A percentile compares a stretch with the other conserved stretches of the same genome.
Conservation (phyloP, 192 early-diverging fungal species). For the Coemansia sp. region DNA sequence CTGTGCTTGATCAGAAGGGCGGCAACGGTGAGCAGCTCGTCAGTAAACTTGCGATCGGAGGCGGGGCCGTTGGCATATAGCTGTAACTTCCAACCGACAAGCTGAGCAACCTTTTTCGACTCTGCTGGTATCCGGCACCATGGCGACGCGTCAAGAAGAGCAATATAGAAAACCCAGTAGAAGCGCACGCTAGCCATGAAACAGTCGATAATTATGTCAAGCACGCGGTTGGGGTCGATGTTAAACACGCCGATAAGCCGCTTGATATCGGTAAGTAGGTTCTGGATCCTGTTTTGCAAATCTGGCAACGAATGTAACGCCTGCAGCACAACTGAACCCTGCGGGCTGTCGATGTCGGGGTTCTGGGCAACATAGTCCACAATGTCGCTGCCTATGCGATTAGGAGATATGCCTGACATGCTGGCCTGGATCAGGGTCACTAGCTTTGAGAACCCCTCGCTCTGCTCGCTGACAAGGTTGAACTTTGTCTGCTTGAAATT, state of each 20-base stretch:
- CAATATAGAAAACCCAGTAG: constrained; percentile 50
- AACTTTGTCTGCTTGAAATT: constrained; percentile 55
- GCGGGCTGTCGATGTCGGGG: neutral
- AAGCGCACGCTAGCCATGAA: constrained; percentile 47
- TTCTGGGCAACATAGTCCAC: constrained; percentile 7
- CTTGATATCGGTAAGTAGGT: constrained; percentile 33
- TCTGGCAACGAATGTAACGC: constrained; percentile 28
- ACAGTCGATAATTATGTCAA: constrained; percentile 52
- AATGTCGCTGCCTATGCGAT: constrained; percentile 23
- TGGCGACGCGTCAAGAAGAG: constrained; percentile 48
- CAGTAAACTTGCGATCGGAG: constrained; percentile 28
- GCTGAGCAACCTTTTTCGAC: constrained; percentile 40
- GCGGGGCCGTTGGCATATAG: constrained; percentile 29
- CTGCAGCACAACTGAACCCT: constrained; percentile 8
- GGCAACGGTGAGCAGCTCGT: constrained; percentile 46
- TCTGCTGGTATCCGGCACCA: constrained; percentile 32
- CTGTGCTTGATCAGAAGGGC: constrained; percentile 44
- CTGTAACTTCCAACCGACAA: constrained; percentile 52
- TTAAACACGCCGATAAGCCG: constrained; percentile 48
- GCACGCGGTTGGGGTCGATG: constrained; percentile 46
- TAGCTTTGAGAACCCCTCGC: constrained; percentile 51
- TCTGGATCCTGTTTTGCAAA: constrained; percentile 19
- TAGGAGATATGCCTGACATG: constrained; percentile 27
- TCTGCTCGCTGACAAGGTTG: constrained; percentile 48
- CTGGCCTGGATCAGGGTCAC: constrained; percentile 38